Percentiles rank a stretch among this genome's conserved stretches.
Conservation (phyloP, 2,329 filamentous ascomycete genomes). For the Geosmithia flava region DNA sequence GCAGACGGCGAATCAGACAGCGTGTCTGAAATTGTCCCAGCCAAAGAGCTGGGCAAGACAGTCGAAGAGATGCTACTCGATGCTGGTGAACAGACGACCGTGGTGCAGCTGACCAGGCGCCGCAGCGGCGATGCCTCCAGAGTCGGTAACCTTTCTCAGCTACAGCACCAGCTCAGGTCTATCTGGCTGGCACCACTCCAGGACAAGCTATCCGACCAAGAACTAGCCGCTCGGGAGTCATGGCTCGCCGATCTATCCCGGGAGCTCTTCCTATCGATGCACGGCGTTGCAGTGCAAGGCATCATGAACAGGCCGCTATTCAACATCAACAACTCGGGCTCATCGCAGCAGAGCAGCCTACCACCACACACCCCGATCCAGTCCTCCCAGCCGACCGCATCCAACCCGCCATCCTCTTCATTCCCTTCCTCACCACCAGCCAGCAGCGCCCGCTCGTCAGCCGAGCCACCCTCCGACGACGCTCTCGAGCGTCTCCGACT, state of each 20-base stretch:
- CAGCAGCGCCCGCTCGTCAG: conserved; percentile 4
- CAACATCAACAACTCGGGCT: conserved; percentile 1
- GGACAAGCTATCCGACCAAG: conserved; percentile 9
- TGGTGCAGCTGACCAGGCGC: conserved; percentile 16
- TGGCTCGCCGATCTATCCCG: conserved; percentile 19
- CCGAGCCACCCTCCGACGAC: conserved; percentile 8
- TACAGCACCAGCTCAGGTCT: conserved; percentile 14
- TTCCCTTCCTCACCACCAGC: conserved; percentile 9
- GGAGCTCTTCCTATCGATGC: conserved; percentile 20
- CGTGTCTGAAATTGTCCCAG: background rate
- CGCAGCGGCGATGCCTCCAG: conserved; percentile 10
- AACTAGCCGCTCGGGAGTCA: conserved; percentile 9
- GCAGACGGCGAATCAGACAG: background rate
- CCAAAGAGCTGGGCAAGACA: conserved; percentile 11
- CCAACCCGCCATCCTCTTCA: conserved; percentile 8
- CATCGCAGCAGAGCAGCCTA: conserved; percentile 1
- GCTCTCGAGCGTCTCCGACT: conserved; percentile 21
- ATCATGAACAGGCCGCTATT: conserved; percentile 10
- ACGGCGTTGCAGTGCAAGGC: conserved; percentile 21
- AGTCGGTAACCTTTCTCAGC: conserved; percentile 12
- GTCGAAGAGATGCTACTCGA: conserved; percentile 15
- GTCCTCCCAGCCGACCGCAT: conserved; percentile 11
- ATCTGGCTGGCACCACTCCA: conserved; percentile 18
- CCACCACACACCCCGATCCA: conserved; percentile 5
- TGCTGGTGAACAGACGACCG: conserved; percentile 12